Base-by-base conservation (phyloP, 805 yeast genomes). In the Candida sphagnicola region DNA sequence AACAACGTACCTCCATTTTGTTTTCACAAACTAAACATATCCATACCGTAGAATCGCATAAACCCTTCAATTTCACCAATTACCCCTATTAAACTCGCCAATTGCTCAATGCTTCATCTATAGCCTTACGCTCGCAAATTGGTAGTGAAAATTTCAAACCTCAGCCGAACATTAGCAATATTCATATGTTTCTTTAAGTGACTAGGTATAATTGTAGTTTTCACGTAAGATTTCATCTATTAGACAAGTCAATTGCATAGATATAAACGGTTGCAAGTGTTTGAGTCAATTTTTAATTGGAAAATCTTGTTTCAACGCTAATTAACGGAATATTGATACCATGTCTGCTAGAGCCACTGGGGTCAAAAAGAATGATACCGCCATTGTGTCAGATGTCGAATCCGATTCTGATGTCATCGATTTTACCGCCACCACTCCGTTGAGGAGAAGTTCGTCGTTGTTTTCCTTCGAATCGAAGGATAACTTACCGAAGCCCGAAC, bases 401-500 rank as follows among this genome's bases (percentile, higher is more conserved):
- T 48, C 56, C 35, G 67, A 62, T 40, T 50, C 45, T 16, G 59
- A 53, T n/a, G 39, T 48, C 5, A 34, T 45, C 18, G 43, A 35
- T n/a, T 40, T 29, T 16, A 29, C 24, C 10, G 32, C 55, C 18
- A 47, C 47, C 34, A 57, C 59, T 3, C 68, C 69, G 11, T 51
- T 72, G 18, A 65, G 78, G 50, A 65, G 80, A 49, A 74, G 78
- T 42, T 69, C 82, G 13, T 77, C 83, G 48, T 41, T 77, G 60
- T 55, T 72, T 45, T 66, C 72, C 28, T 65, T 83, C 48, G 61
- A 79, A 53, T 65, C 80, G 45, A 61, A 61, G 41, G 66, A 65
- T 44, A 82, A 78, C 4, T 66, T 84, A 48, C 90, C 88, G 8
- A 82, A 85, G 32, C 91, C 93, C 8, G 86, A 84, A 52, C 80